Evolutionary conservation across 371 early-diverging fungal genomes (phyloP), one percentile per base, ranked within the genome.

Genomic region (Syncephalastrum contaminatum): DNA sequence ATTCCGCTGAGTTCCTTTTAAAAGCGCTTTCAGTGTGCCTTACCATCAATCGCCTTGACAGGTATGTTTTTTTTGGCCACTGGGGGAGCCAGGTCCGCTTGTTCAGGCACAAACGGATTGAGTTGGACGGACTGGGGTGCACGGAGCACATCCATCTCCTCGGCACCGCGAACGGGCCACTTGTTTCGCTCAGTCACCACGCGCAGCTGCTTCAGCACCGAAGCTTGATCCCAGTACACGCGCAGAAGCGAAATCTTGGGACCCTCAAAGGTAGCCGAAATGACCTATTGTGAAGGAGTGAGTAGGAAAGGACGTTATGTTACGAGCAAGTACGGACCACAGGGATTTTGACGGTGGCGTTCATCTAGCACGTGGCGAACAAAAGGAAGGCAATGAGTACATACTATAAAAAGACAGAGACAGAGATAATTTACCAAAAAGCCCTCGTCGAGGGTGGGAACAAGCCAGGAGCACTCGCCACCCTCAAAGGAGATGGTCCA

Each of bases 191-290:
- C 56, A 25, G 67, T 49, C 13, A 77, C 69, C 0, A 77, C 63
- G 1, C 63, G 62, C 4, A 77, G 36, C 46, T 77, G 78, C 41
- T 69, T 69, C 45, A 77, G 59, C 18, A 77, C 66, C 13, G 63
- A 67, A 2, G 75, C 78, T 54, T 77, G 78, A 47, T 77, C 78
- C 78, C 78, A 77, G 49, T 62, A 61, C 25, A 72, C 61, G 4
- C 73, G 70, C 50, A 77, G 55, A 1, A 59, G 54, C 3, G 66
- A 46, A 41, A 77, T 77, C 42, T 60, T 54, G 12, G 60, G n/a
- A 4, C 53, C 58, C 14, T 60, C 60, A 60, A 77, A 77, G 4
- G 50, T 43, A 40, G 63, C 78, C 18, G 78, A 75, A 19, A 66
- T 56, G 12, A 74, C 63, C 78, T 77, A 62, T 30, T 30, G 5